A percentile compares a stretch with the other conserved stretches of the same genome.
Evolutionary conservation across 352 stramenopile species (phyloP).

Genomic region (Phytophthora meadii): DNA sequence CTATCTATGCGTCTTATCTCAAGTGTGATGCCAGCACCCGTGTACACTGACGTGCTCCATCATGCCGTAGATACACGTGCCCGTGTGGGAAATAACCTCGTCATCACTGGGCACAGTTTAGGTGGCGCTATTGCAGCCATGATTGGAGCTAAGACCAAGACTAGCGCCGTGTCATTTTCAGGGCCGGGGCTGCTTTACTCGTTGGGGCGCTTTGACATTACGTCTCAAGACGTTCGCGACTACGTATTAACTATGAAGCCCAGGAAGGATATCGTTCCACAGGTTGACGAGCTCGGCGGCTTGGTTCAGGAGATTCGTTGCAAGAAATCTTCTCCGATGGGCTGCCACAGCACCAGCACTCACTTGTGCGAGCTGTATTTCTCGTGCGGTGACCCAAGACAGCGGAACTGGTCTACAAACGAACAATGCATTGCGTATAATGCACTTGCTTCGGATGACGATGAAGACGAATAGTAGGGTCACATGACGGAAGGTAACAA

Average conservation of each 20-base stretch:
- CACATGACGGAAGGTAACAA: slow-evolving; percentile 11
- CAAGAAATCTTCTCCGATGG: slow-evolving; percentile 69
- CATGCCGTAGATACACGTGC: slow-evolving; percentile 52
- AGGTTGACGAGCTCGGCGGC: slow-evolving; percentile 76
- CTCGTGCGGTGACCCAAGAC: slow-evolving; percentile 65
- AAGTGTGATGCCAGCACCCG: slow-evolving; percentile 65
- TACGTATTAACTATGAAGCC: slow-evolving; percentile 86
- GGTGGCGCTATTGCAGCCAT: slow-evolving; percentile 80
- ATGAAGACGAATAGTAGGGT: slow-evolving; percentile 34
- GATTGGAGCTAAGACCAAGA: slow-evolving; percentile 77
- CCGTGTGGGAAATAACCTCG: slow-evolving; percentile 62
- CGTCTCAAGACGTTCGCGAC: slow-evolving; percentile 67
- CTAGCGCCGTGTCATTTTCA: slow-evolving; percentile 79
- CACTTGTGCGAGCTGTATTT: slow-evolving; percentile 83
- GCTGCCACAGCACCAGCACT: slow-evolving; percentile 74
- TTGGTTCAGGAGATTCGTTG: slow-evolving; percentile 84
- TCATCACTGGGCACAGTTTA: slow-evolving; percentile 82
- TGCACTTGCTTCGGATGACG: slow-evolving; percentile 34
- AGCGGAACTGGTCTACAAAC: slow-evolving; percentile 71
- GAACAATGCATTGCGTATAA: slow-evolving; percentile 65
- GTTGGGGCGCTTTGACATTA: slow-evolving; percentile 71
- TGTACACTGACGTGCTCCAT: slow-evolving; percentile 66
- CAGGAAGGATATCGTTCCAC: slow-evolving; percentile 78
- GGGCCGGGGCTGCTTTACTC: slow-evolving; percentile 78
- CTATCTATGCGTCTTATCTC: slow-evolving; percentile 79